Base-by-base conservation (phyloP, 192 early-diverging fungal species). In the Coemansia sp. region DNA sequence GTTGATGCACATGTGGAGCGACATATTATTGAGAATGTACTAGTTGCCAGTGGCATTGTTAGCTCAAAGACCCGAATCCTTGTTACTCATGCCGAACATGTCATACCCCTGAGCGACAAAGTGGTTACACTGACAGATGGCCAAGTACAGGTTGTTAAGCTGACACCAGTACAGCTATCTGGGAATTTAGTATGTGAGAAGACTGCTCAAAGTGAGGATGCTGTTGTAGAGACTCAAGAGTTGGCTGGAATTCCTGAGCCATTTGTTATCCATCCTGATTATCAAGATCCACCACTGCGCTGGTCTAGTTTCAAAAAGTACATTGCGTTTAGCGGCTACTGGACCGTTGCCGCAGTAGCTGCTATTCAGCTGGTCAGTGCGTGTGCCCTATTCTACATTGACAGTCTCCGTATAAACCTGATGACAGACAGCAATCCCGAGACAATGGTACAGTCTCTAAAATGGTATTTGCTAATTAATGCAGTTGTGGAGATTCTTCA, bases 371-470 rank as follows among this genome's bases (percentile, higher is more conserved):
- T 63, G 12, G 43, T 31, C 22, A 67, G 60, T 6, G 51, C 59
- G 0, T 70, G 60, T 17, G 50, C 65, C 7, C 8, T 67, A 21
- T 61, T 70, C 29, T 62, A 67, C n/a, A 51, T 51, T 25, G 67
- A 65, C 45, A 45, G 50, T 3, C 59, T 69, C 38, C 64, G 74
- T 2, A 63, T 69, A 5, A 17, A 47, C 12, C 47, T 71, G 11
- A 76, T 76, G 67, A 48, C 48, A 2, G 68, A 76, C 43, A 64
- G 23, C 48, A 64, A 75, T 25, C 63, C 74, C 0, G 64, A 57
- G 1, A 67, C 74, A 1, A 65, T 69, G 17, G 47, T 31, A 12
- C 48, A 60, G 26, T 76, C 74, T 23, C 47, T 76, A 21, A 57
- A 49, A 14, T 57, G 27, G 17, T 71, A 76, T 39, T 35, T 76